phyloP scores from a whole-genome alignment of 768 basidiomycete species.

The Megacollybia marginata region DNA sequence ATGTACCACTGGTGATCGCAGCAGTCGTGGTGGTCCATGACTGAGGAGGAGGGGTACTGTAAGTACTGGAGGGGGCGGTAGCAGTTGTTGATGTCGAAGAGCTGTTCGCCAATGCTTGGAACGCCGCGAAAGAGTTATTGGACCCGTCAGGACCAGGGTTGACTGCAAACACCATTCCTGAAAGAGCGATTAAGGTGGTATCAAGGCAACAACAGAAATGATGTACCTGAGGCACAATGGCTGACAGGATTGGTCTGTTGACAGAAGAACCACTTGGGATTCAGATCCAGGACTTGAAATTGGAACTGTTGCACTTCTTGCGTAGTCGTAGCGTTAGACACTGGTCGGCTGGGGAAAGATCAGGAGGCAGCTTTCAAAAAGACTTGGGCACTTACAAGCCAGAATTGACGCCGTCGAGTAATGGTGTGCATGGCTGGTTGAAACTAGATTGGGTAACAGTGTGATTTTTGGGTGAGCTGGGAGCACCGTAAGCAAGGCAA shows the following conservation, averaged over 20 bases:
- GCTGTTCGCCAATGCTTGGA: slow-evolving; percentile 38
- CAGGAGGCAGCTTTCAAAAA: slow-evolving; percentile 25
- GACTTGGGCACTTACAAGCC: slow-evolving; percentile 25
- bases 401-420: slow-evolving; percentile 22
- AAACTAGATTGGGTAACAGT: slow-evolving; percentile 41
- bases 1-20: slow-evolving; percentile 26
- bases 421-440: slow-evolving; percentile 25
- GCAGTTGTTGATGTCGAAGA: slow-evolving; percentile 13
- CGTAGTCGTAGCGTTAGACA: slow-evolving; percentile 30
- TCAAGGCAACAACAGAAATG: not conserved
- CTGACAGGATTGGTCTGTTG: slow-evolving; percentile 26
- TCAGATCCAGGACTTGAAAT: slow-evolving; percentile 16
- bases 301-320: slow-evolving; percentile 9
- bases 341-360: slow-evolving; percentile 29
- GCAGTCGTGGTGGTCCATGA: slow-evolving; percentile 31
- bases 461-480: slow-evolving; percentile 41
- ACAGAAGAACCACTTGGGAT: slow-evolving; percentile 55
- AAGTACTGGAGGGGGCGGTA: slow-evolving; percentile 11
- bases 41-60: slow-evolving; percentile 24
- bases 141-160: slow-evolving; percentile 39
- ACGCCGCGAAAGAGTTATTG: slow-evolving; percentile 38
- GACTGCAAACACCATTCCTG: slow-evolving; percentile 62
- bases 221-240: slow-evolving; percentile 39
- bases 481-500: not conserved
- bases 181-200: not conserved